A percentile compares a stretch with the other conserved stretches of the same genome.
Evolutionary conservation across 2,329 filamentous ascomycete species (phyloP).

Genomic region (Colletotrichum navitas): DNA sequence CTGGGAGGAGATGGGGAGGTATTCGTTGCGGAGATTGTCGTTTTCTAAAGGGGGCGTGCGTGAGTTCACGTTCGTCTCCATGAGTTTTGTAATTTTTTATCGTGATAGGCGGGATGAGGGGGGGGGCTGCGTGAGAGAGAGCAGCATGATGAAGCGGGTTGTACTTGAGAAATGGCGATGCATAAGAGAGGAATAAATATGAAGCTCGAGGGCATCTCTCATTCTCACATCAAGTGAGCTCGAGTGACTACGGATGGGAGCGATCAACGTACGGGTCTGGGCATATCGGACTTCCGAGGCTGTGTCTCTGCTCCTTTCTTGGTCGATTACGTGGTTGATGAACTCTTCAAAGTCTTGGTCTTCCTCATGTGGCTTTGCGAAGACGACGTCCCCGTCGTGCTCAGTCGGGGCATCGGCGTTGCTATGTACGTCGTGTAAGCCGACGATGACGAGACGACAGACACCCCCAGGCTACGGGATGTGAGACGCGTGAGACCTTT

Average conservation of each 20-base stretch:
- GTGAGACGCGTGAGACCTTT: not conserved
- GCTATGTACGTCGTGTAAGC: constrained; percentile 44
- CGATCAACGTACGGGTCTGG: constrained; percentile 71
- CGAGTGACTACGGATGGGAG: not conserved
- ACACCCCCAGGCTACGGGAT: not conserved
- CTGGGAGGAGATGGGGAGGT: constrained; percentile 70
- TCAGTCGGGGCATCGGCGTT: constrained; percentile 67
- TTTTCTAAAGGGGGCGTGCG: constrained; percentile 68
- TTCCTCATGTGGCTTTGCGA: constrained; percentile 81
- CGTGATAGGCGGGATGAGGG: not conserved
- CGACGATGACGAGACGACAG: not conserved
- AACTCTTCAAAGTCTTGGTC: constrained; percentile 72
- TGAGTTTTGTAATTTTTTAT: not conserved
- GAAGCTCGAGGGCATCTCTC: not conserved
- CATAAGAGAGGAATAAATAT: not conserved
- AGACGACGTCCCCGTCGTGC: constrained; percentile 57
- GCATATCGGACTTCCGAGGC: constrained; percentile 73
- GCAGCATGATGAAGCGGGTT: constrained; percentile 3
- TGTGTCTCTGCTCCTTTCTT: constrained; percentile 46
- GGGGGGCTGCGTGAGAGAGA: constrained; percentile 6
- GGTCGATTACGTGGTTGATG: constrained; percentile 67
- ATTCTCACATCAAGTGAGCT: not conserved
- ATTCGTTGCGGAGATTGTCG: constrained; percentile 83
- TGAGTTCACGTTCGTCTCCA: not conserved
- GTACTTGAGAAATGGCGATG: not conserved